Percentiles rank a stretch among this genome's conserved stretches.
These are phyloP conservation scores for Aristolochia californica DNA, from an alignment of 164 flowering plant species.

Conservation along the genomic window DNA sequence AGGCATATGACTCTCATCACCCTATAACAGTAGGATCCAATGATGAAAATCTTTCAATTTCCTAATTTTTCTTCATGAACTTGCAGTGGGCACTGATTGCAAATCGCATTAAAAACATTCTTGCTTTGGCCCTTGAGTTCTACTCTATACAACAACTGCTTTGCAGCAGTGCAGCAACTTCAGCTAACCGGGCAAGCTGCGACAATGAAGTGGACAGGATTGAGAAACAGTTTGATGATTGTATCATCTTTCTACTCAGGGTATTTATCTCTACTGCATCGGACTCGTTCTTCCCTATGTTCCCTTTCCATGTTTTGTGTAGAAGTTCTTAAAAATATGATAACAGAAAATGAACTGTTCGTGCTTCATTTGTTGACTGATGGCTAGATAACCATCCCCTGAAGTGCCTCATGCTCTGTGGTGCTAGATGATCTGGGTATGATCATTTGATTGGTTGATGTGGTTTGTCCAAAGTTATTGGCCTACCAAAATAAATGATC, in stretches of 20 bases:
- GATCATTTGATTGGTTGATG: no score
- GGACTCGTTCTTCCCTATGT: no score
- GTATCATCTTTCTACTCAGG: slow-evolving; percentile 91
- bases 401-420: no score
- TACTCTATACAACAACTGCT: slow-evolving; percentile 67
- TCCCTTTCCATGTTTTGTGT: no score
- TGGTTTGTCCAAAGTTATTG: neutral
- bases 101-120: slow-evolving; percentile 81
- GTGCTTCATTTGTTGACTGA: no score
- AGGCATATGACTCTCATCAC: neutral
- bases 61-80: neutral
- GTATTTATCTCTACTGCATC: slow-evolving; percentile 21
- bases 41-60: no score
- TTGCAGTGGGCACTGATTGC: slow-evolving; percentile 90
- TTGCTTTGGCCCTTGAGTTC: slow-evolving; percentile 90
- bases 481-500: neutral
- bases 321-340: no score
- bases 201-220: slow-evolving; percentile 80
- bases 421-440: no score
- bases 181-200: slow-evolving; percentile 75
- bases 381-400: no score
- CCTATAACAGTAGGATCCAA: neutral
- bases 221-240: slow-evolving; percentile 92
- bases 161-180: slow-evolving; percentile 62
- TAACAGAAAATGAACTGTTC: no score